A percentile compares a stretch with the other conserved stretches of the same genome.
phyloP scores from a whole-genome alignment of 164 flowering plant genomes.

The Brasenia schreberi region DNA sequence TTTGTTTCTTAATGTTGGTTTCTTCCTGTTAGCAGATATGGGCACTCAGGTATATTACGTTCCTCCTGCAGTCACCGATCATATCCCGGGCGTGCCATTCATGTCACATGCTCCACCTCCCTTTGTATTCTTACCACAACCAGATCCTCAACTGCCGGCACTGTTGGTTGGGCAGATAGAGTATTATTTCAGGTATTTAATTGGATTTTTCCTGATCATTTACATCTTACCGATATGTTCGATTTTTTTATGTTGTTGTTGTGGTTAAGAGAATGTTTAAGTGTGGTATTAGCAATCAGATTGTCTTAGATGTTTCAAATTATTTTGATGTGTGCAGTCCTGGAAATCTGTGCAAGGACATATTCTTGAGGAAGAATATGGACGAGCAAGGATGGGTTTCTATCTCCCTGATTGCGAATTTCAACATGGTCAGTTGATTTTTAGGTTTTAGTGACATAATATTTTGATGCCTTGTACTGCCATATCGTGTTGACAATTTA shows the following conservation, averaged over 20 bases:
- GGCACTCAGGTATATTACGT: background rate
- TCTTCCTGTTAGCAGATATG: background rate
- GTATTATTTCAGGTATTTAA: slow-evolving; percentile 76
- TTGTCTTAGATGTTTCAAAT: background rate
- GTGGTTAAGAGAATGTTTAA: background rate
- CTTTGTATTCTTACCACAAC: slow-evolving; percentile 16
- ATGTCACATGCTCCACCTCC: slow-evolving; percentile 35
- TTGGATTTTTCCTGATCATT: background rate
- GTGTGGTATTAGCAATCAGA: background rate
- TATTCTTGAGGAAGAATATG: slow-evolving; percentile 60
- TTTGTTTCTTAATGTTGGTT: background rate
- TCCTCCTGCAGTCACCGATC: background rate
- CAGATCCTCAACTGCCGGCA: slow-evolving; percentile 35
- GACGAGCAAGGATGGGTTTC: slow-evolving; percentile 92
- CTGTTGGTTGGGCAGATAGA: slow-evolving; percentile 69
- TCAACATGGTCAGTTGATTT: slow-evolving; percentile 46
- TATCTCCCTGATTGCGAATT: slow-evolving; percentile 55
- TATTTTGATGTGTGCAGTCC: slow-evolving; percentile 32
- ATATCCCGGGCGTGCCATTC: background rate
- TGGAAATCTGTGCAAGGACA: slow-evolving; percentile 68
- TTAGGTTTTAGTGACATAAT: background rate
- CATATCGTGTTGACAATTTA: background rate
- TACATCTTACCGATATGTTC: background rate
- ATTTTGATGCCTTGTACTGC: background rate
- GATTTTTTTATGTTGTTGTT: background rate